phyloP scores from a whole-genome alignment of 2,329 filamentous ascomycete species.

The Lojkania enalia region DNA sequence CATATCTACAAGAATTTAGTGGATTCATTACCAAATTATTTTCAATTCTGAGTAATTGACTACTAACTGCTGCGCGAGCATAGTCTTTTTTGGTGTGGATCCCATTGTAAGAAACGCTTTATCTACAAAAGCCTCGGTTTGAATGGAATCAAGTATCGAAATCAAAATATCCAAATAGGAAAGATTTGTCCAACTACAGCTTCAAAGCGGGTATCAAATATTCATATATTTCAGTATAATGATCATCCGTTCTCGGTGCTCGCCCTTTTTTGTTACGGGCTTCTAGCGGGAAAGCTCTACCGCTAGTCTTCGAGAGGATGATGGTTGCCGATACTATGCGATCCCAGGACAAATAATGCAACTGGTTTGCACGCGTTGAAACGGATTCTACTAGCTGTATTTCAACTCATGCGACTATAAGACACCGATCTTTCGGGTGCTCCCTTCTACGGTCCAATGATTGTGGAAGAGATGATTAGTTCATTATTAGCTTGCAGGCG shows the following conservation, averaged over 20 bases:
- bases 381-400: not conserved
- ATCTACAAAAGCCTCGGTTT: too few relatives aligned
- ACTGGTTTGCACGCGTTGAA: not conserved
- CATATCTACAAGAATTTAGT: constrained; percentile 22
- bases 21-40: not conserved
- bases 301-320: constrained; percentile 14
- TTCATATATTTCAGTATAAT: too few relatives aligned
- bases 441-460: not conserved
- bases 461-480: too few relatives aligned
- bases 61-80: constrained; percentile 32
- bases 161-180: too few relatives aligned
- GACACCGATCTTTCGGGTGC: not conserved
- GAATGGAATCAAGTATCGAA: too few relatives aligned
- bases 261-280: too few relatives aligned
- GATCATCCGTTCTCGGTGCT: too few relatives aligned
- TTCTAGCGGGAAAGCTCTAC: constrained; percentile 15
- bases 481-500: too few relatives aligned
- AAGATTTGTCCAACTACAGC: too few relatives aligned
- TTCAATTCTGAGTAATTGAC: not conserved
- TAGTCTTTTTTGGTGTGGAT: constrained; percentile 25
- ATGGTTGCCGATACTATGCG: constrained; percentile 15
- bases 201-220: too few relatives aligned
- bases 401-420: not conserved
- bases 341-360: not conserved
- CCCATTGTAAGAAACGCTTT: constrained; percentile 19